These are phyloP conservation scores for Penstemon davidsonii DNA, from an alignment of 257 asterid species.

Conservation along the genomic window DNA sequence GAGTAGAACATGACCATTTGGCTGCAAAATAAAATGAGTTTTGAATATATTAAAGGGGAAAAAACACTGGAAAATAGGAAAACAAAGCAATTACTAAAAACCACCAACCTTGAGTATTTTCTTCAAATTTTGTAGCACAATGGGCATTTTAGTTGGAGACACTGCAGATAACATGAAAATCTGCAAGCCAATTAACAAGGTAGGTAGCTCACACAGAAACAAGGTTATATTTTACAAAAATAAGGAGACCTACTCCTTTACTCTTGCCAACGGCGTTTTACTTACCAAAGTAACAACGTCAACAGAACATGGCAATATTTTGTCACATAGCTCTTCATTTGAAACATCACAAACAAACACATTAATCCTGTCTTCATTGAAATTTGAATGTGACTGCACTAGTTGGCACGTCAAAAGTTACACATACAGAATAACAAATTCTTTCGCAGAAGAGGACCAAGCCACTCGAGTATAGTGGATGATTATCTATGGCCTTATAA, in stretches of 20 bases:
- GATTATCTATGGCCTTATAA: background rate
- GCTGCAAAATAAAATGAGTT: constrained; percentile 49
- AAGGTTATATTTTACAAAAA: constrained; percentile 6
- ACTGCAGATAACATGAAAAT: constrained; percentile 85
- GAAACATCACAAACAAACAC: constrained; percentile 68
- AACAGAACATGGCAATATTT: constrained; percentile 59
- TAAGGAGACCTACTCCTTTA: constrained; percentile 5
- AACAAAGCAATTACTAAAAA: constrained; percentile 6
- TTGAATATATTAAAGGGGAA: background rate
- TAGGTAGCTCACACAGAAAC: constrained; percentile 22
- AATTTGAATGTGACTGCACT: constrained; percentile 57
- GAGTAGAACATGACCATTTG: constrained; percentile 70
- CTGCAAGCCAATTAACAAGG: constrained; percentile 45
- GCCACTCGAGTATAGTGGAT: constrained; percentile 10
- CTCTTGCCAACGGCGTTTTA: constrained; percentile 16
- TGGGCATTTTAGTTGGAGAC: constrained; percentile 77
- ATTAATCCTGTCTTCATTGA: constrained; percentile 47
- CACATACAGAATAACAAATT: constrained; percentile 4
- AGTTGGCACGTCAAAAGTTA: constrained; percentile 26
- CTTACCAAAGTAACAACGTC: constrained; percentile 78
- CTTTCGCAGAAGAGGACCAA: background rate
- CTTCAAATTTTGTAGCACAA: constrained; percentile 59
- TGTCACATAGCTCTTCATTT: constrained; percentile 55
- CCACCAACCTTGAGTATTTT: constrained; percentile 65
- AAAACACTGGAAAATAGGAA: constrained; percentile 8